phyloP scores from a whole-genome alignment of 768 basidiomycete genomes.

The Rhodotorula babjevae region DNA sequence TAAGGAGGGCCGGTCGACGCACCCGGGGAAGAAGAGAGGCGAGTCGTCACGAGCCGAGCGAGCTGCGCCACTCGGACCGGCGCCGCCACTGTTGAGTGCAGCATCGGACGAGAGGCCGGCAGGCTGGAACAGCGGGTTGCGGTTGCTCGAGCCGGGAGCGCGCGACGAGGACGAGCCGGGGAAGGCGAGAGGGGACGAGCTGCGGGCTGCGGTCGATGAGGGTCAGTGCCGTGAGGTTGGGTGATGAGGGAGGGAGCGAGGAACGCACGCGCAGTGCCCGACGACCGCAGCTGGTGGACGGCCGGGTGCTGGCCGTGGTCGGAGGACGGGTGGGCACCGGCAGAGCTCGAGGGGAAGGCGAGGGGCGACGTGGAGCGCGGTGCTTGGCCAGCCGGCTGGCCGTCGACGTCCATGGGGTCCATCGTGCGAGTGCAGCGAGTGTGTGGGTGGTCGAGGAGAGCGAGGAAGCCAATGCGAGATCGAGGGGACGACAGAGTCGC shows the following conservation, averaged over 20 bases:
- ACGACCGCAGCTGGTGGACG: slow-evolving; percentile 7
- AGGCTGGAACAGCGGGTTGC: slow-evolving; percentile 34
- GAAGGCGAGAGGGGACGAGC: slow-evolving; percentile 48
- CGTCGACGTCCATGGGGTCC: slow-evolving; percentile 13
- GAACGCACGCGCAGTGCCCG: background rate
- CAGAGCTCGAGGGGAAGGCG: slow-evolving; percentile 30
- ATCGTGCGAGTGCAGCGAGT: no score
- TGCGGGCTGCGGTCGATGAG: slow-evolving; percentile 13
- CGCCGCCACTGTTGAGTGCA: slow-evolving; percentile 10
- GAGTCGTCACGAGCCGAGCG: slow-evolving; percentile 29
- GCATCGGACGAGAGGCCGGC: slow-evolving; percentile 30
- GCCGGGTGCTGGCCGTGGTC: slow-evolving; percentile 5
- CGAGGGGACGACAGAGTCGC: no score
- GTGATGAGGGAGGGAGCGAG: background rate
- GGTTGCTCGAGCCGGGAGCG: slow-evolving; percentile 18
- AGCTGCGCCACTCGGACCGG: slow-evolving; percentile 13
- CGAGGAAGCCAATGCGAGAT: background rate
- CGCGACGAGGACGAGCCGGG: slow-evolving; percentile 45
- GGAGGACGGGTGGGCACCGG: slow-evolving; percentile 3
- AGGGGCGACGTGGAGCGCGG: slow-evolving; percentile 31
- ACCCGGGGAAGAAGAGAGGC: slow-evolving; percentile 52
- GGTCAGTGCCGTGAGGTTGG: background rate
- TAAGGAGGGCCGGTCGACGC: slow-evolving; percentile 16
- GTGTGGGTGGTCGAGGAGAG: no score
- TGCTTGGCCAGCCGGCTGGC: background rate